These are phyloP conservation scores for Mimosa pudica DNA, from an alignment of 306 rosid species.

Conservation along the genomic window DNA sequence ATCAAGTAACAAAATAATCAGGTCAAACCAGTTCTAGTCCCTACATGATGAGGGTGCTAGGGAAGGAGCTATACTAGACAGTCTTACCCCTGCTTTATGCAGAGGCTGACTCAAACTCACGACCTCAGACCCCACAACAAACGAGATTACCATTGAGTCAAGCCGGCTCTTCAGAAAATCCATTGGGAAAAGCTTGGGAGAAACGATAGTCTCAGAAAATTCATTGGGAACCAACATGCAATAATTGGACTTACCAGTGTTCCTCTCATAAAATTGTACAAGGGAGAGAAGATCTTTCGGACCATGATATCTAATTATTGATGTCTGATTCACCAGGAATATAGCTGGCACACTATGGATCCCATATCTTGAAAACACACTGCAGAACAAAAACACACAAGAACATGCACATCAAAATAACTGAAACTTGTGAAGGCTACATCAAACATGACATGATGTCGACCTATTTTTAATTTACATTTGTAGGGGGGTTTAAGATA, in stretches of 20 bases:
- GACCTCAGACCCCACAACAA: no score
- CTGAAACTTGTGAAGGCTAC: neutral
- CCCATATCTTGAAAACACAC: conserved; percentile 72
- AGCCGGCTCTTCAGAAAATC: no score
- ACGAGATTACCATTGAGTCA: no score
- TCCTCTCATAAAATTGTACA: conserved; percentile 60
- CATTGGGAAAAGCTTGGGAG: no score
- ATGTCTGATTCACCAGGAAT: conserved; percentile 66
- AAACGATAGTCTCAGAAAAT: neutral
- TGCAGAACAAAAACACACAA: conserved; percentile 39
- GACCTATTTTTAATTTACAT: conserved; percentile 6
- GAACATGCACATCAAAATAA: conserved; percentile 4
- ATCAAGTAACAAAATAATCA: no score
- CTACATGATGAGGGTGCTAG: no score
- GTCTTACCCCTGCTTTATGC: no score
- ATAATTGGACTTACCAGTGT: conserved; percentile 50
- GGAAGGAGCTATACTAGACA: no score
- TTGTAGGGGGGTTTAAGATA: neutral
- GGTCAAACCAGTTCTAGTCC: no score
- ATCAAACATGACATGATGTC: conserved; percentile 14
- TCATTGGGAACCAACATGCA: conserved; percentile 7
- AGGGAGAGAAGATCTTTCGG: conserved; percentile 49
- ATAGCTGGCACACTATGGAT: conserved; percentile 75
- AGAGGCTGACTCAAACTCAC: no score
- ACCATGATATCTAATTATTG: conserved; percentile 61